phyloP scores from a whole-genome alignment of 768 basidiomycete species.

The Arthromyces matolae region DNA sequence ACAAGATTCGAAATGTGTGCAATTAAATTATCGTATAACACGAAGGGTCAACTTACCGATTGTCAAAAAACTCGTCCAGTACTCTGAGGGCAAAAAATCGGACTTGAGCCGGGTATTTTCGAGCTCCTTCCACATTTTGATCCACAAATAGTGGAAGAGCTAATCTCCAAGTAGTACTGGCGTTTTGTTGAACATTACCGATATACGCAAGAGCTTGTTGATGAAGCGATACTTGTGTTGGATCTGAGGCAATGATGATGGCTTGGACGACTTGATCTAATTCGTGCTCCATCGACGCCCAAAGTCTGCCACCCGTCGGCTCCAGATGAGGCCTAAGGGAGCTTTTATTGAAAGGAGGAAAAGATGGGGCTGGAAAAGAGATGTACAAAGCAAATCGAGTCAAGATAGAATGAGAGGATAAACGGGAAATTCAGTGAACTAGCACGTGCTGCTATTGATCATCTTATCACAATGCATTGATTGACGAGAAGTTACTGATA shows the following conservation, averaged over 20 bases:
- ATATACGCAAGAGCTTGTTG: slow-evolving; percentile 87
- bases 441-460: slow-evolving; percentile 14
- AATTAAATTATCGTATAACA: slow-evolving; percentile 7
- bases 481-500: too few relatives aligned
- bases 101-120: slow-evolving; percentile 67
- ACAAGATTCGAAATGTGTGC: neutral
- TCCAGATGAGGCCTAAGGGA: slow-evolving; percentile 1
- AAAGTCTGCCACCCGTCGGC: slow-evolving; percentile 1
- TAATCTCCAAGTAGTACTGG: slow-evolving; percentile 74
- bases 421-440: slow-evolving; percentile 15
- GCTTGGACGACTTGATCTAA: slow-evolving; percentile 78
- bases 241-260: slow-evolving; percentile 85
- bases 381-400: too few relatives aligned
- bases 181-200: slow-evolving; percentile 70
- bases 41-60: slow-evolving; percentile 53
- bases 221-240: slow-evolving; percentile 64
- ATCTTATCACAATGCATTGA: neutral
- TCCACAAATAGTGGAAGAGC: slow-evolving; percentile 74
- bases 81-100: slow-evolving; percentile 80
- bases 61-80: slow-evolving; percentile 78
- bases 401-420: slow-evolving; percentile 19
- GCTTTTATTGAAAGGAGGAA: slow-evolving; percentile 1
- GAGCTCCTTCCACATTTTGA: slow-evolving; percentile 50
- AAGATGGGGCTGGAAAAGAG: too few relatives aligned
- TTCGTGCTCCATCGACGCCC: slow-evolving; percentile 62